Evolutionary conservation across 345 rosid genomes (phyloP).

Genomic region (Lumnitzera littorea): DNA sequence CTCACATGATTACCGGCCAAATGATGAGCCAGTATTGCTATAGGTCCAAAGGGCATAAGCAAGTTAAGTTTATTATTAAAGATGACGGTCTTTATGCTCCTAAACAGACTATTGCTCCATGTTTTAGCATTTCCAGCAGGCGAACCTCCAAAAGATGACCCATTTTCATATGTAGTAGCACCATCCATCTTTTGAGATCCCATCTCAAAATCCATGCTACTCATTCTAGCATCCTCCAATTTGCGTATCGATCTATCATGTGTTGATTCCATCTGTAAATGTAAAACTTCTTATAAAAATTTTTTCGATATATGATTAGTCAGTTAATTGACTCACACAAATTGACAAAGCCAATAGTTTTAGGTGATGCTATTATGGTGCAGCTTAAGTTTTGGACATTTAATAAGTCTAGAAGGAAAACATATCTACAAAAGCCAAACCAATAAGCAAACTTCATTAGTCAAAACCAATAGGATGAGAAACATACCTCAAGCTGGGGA

Average conservation of each 20-base stretch:
- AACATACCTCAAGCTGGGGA: too few relatives aligned
- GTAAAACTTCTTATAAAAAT: too few relatives aligned
- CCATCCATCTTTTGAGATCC: conserved; percentile 20
- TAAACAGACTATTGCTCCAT: conserved; percentile 15
- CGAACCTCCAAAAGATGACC: background rate
- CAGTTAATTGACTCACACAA: too few relatives aligned
- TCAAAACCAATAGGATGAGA: too few relatives aligned
- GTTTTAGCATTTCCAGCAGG: conserved; percentile 11
- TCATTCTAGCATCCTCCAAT: conserved; percentile 25
- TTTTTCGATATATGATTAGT: too few relatives aligned
- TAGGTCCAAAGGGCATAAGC: conserved; percentile 84
- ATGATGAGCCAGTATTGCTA: conserved; percentile 57
- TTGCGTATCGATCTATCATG: conserved; percentile 22
- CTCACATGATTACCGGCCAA: conserved; percentile 55
- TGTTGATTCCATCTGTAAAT: conserved; percentile 43
- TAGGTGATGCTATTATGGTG: too few relatives aligned
- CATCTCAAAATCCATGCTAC: conserved; percentile 5
- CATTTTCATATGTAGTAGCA: conserved; percentile 13
- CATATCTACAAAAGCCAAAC: too few relatives aligned
- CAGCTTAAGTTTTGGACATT: too few relatives aligned
- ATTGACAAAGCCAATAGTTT: too few relatives aligned
- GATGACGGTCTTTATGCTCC: conserved; percentile 51
- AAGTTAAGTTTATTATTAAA: conserved; percentile 75
- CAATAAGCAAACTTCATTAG: too few relatives aligned
- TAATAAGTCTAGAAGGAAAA: too few relatives aligned